These are phyloP conservation scores for Penicillium nucicola DNA, from an alignment of 495 filamentous ascomycete species.

Conservation along the genomic window DNA sequence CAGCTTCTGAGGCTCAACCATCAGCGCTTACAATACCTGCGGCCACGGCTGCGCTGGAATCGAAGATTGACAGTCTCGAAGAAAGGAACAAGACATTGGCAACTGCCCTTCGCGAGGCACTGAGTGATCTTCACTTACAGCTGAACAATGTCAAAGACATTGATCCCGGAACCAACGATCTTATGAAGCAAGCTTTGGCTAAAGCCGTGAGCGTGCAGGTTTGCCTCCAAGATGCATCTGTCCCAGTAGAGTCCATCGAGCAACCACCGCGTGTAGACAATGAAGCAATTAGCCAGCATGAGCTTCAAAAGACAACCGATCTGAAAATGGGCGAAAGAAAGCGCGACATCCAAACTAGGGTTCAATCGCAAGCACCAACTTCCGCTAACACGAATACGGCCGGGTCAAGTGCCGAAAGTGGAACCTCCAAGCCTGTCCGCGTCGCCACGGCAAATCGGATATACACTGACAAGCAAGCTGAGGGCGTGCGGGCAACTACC, in stretches of 20 bases:
- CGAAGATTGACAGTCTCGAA: slow-evolving; percentile 52
- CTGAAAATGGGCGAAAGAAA: not conserved
- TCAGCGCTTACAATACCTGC: slow-evolving; percentile 1
- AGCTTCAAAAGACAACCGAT: not conserved
- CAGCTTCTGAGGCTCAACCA: not conserved
- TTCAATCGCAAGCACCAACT: slow-evolving; percentile 3
- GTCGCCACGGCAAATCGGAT: slow-evolving; percentile 4
- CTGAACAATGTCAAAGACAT: slow-evolving; percentile 48
- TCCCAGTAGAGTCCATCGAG: slow-evolving; percentile 36
- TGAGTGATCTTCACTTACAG: slow-evolving; percentile 59
- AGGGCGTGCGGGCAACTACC: slow-evolving; percentile 4
- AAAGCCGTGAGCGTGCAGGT: slow-evolving; percentile 76
- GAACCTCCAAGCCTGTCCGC: slow-evolving; percentile 7
- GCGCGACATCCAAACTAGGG: not conserved
- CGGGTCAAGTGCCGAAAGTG: slow-evolving; percentile 10
- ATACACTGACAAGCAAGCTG: slow-evolving; percentile 7
- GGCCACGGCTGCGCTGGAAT: slow-evolving; percentile 23
- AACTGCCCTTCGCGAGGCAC: slow-evolving; percentile 65
- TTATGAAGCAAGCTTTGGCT: slow-evolving; percentile 53
- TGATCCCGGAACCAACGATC: slow-evolving; percentile 30
- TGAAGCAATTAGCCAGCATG: not conserved
- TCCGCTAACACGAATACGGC: slow-evolving; percentile 1
- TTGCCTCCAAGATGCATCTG: slow-evolving; percentile 64
- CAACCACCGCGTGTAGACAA: slow-evolving; percentile 3
- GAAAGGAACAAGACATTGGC: slow-evolving; percentile 71